phyloP scores from a whole-genome alignment of 805 yeast species.

The Saccharomycopsis schoenii region DNA sequence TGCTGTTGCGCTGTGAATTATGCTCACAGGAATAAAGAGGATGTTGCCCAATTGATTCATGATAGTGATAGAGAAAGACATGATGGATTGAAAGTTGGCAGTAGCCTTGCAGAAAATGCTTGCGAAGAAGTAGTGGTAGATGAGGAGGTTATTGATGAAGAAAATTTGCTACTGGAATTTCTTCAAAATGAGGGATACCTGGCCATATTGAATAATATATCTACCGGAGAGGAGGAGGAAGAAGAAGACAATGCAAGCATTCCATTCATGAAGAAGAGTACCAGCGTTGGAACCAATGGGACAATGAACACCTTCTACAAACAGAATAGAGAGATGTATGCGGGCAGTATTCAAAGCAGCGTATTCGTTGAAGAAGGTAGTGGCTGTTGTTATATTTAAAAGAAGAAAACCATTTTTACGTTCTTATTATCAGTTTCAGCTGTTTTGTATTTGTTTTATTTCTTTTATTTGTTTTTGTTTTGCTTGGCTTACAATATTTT shows the following conservation, averaged over 20 bases:
- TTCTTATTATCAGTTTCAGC: neutral
- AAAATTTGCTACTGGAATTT: neutral
- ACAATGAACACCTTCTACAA: neutral
- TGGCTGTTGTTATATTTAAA: neutral
- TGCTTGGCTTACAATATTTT: too few relatives aligned
- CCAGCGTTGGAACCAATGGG: neutral
- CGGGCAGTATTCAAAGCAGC: neutral
- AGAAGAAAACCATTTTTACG: neutral
- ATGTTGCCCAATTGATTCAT: constrained; percentile 17
- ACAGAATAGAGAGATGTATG: neutral
- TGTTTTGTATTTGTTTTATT: neutral
- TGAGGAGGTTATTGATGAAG: neutral
- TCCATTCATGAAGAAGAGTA: neutral
- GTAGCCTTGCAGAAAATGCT: neutral
- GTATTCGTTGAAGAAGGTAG: neutral
- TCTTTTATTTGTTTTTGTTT: too few relatives aligned
- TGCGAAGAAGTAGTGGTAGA: neutral
- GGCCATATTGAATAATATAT: neutral
- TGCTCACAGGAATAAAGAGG: constrained; percentile 18
- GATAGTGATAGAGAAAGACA: constrained; percentile 3
- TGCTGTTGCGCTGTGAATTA: constrained; percentile 18
- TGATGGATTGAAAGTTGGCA: neutral
- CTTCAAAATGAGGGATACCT: neutral
- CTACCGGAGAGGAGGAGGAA: neutral
- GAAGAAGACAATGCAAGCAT: neutral